Base-by-base conservation (phyloP, 1,139 yeast species). In the Yamadazyma taylorii region DNA sequence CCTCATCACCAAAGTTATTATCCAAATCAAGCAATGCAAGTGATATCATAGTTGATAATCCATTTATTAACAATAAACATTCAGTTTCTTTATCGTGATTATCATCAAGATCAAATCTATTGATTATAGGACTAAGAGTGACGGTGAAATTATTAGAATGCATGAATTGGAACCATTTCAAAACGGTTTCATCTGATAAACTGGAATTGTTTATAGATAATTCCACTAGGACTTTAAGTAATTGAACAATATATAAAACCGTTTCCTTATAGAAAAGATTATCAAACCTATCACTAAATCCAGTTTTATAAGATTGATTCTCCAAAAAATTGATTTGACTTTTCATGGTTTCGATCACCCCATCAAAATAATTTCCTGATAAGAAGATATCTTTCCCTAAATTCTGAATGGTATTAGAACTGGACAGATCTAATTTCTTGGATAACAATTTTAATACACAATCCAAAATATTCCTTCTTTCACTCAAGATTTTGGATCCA, bases 141-240 rank as follows among this genome's bases (percentile, higher is more conserved):
- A 59, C 42, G 19, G 73, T 63, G 46, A 69, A 78, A 32, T 63
- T 62, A 2, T 73, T 66, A 4, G 60, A 52, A 12, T 64, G 58
- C 71, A 79, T 68, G 17, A 79, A 58, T 5, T 63, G 51, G 45
- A 83, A 81, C 95, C 95, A 87, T 9, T 61, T 52, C 2, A 55
- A 39, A 1, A 78, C 71, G 1, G 52, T 43, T 41, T 54, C 26
- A 42, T 55, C 43, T 37, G 63, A 39, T 46, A 68, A 49, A 36
- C 62, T 51, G 40, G 70, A 55, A 48, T 65, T 55, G 32, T 59
- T 59, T 48, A 67, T 38, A 42, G 66, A 42, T 43, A 72, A 42
- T 51, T 72, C 74, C 14, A 69, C 59, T 26, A 79, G 52, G 1
- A 78, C 62, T 42, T 76, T 78, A 36, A 74, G 52, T 24, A 69